A percentile compares a stretch with the other conserved stretches of the same genome.
phyloP scores from a whole-genome alignment of 2,329 filamentous ascomycete species.

The Ilyonectria sp. region DNA sequence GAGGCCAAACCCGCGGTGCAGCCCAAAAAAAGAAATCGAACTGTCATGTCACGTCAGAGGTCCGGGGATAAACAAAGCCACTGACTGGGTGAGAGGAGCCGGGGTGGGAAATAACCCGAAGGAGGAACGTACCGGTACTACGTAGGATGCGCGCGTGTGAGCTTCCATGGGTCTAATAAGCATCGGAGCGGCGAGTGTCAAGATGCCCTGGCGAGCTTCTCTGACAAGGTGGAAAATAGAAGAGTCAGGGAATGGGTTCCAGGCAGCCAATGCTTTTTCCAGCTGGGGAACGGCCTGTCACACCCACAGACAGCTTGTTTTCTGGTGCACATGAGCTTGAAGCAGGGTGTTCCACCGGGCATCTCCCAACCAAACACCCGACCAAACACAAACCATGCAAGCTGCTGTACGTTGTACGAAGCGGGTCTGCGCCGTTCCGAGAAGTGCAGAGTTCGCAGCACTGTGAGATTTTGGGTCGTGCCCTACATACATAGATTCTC shows the following conservation, averaged over 20 bases:
- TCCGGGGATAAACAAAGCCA: slow-evolving; percentile 25
- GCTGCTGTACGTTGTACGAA: slow-evolving; percentile 1
- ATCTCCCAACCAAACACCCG: slow-evolving; percentile 3
- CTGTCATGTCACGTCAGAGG: slow-evolving; percentile 43
- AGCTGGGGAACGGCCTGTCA: slow-evolving; percentile 13
- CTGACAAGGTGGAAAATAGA: slow-evolving; percentile 1
- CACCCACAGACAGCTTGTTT: slow-evolving; percentile 5
- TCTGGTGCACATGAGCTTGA: not conserved
- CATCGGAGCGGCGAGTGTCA: slow-evolving; percentile 2
- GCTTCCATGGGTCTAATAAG: slow-evolving; percentile 8
- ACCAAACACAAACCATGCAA: not conserved
- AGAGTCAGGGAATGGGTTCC: slow-evolving; percentile 13
- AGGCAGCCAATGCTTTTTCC: slow-evolving; percentile 19
- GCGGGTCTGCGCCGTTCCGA: not conserved
- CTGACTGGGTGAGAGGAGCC: slow-evolving; percentile 25
- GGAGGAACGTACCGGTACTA: not conserved
- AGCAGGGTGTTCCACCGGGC: not conserved
- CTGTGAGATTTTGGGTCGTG: not conserved
- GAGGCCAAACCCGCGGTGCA: slow-evolving; percentile 43
- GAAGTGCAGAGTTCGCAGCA: not conserved
- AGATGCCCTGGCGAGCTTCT: not conserved
- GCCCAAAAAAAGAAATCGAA: slow-evolving; percentile 40
- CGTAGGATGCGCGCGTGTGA: slow-evolving; percentile 1
- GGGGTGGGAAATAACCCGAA: slow-evolving; percentile 32
- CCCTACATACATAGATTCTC: not conserved